Percentiles rank a stretch among this genome's conserved stretches.
These are phyloP conservation scores for Suillus plorans DNA, from an alignment of 768 basidiomycete species.

Conservation along the genomic window DNA sequence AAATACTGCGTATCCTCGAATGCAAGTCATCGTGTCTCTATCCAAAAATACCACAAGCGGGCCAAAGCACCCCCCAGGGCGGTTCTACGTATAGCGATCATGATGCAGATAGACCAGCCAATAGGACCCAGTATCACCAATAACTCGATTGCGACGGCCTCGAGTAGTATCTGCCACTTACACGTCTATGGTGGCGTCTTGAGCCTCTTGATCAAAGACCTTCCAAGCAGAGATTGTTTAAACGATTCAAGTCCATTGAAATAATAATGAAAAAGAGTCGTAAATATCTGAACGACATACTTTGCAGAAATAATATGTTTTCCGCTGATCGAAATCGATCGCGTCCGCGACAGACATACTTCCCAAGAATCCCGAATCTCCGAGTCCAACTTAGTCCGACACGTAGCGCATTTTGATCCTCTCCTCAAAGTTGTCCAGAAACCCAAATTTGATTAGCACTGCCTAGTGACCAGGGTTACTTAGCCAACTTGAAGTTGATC, in stretches of 20 bases:
- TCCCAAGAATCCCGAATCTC: neutral
- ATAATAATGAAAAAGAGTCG: neutral
- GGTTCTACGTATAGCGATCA: neutral
- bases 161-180: neutral
- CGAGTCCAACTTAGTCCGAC: neutral
- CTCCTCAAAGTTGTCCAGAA: neutral
- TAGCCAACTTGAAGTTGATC: neutral
- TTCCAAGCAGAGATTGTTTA: neutral
- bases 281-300: neutral
- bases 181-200: neutral
- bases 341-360: neutral
- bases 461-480: neutral
- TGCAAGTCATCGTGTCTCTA: constrained; percentile 32
- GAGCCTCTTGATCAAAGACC: neutral
- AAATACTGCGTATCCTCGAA: constrained; percentile 60
- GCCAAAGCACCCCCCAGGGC: neutral
- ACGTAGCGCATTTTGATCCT: neutral
- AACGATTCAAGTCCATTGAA: neutral
- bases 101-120: neutral
- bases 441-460: neutral
- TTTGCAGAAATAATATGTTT: neutral
- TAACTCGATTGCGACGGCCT: neutral
- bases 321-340: neutral
- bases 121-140: neutral
- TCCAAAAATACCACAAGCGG: too few species aligned